Conservation (phyloP, 768 basidiomycete genomes). For the Chalciporus chontae region DNA sequence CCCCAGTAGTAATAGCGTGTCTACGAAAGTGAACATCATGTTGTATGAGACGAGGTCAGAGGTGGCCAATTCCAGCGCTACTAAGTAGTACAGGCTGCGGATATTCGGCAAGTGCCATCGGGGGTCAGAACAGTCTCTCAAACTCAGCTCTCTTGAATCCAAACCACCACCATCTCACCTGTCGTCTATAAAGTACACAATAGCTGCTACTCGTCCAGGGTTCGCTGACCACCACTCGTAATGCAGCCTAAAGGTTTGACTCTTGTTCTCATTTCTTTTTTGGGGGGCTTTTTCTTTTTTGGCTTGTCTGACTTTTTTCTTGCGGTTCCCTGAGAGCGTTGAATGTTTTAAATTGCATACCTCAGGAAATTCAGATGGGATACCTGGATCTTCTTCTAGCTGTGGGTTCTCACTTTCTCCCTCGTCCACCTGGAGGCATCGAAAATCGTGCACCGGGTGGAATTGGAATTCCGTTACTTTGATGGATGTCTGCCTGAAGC, state of each 20-base stretch:
- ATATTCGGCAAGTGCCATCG: constrained; percentile 30
- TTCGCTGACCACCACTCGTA: background rate
- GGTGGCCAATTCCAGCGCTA: constrained; percentile 6
- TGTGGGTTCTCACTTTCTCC: background rate
- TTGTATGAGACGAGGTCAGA: constrained; percentile 12
- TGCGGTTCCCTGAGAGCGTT: too few relatives aligned
- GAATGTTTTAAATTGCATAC: too few relatives aligned
- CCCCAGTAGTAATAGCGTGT: constrained; percentile 39
- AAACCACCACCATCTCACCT: constrained; percentile 28
- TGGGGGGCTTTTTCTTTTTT: too few relatives aligned
- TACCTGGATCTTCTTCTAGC: background rate
- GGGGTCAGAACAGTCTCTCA: constrained; percentile 9
- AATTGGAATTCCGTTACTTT: constrained; percentile 12
- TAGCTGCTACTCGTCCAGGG: background rate
- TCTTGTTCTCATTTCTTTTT: too few relatives aligned
- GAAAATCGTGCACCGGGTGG: background rate
- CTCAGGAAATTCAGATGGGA: too few relatives aligned
- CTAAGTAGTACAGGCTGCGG: background rate
- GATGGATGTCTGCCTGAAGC: background rate
- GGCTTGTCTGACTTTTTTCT: too few relatives aligned
- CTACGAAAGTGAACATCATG: constrained; percentile 36
- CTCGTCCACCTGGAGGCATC: background rate
- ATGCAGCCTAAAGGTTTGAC: too few relatives aligned
- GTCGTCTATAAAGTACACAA: too few relatives aligned
- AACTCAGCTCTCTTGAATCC: constrained; percentile 28